Conservation (phyloP, 2,329 filamentous ascomycete genomes). For the Xylogone sp. region DNA sequence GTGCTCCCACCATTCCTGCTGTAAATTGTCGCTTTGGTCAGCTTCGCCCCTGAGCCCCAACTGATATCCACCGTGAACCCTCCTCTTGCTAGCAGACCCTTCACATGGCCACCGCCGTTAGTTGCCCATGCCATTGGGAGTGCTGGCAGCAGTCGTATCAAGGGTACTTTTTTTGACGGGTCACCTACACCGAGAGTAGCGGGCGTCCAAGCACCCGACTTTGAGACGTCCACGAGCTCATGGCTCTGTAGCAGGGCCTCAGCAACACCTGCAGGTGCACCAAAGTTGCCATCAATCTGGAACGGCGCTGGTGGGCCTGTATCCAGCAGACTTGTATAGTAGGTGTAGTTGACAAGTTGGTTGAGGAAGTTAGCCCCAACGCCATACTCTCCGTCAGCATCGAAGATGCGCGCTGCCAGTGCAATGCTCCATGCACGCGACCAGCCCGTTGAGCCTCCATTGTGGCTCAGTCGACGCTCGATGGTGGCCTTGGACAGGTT, state of each 20-base stretch:
- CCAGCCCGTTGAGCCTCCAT: conserved; percentile 48
- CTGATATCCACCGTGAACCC: conserved; percentile 13
- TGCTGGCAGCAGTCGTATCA: conserved; percentile 26
- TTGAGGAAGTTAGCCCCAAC: neutral
- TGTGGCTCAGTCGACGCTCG: conserved; percentile 25
- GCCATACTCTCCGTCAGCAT: conserved; percentile 29
- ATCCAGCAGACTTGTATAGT: conserved; percentile 23
- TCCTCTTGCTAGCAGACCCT: conserved; percentile 12
- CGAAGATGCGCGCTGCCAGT: conserved; percentile 41
- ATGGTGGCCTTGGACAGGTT: conserved; percentile 23
- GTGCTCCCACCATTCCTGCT: neutral
- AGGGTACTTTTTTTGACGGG: neutral
- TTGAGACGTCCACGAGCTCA: conserved; percentile 15
- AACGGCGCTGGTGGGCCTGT: conserved; percentile 22
- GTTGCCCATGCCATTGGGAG: conserved; percentile 16
- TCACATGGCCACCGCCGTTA: conserved; percentile 10
- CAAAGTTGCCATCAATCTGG: conserved; percentile 49
- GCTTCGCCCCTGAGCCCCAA: conserved; percentile 10
- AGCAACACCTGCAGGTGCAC: conserved; percentile 38
- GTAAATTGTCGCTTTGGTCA: neutral
- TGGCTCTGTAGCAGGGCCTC: conserved; percentile 42
- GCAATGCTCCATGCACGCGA: conserved; percentile 47
- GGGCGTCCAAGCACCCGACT: neutral
- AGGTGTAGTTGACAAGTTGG: conserved; percentile 30
- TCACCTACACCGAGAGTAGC: neutral